Conservation (phyloP, 306 rosid species). For the Quercus robur region DNA sequence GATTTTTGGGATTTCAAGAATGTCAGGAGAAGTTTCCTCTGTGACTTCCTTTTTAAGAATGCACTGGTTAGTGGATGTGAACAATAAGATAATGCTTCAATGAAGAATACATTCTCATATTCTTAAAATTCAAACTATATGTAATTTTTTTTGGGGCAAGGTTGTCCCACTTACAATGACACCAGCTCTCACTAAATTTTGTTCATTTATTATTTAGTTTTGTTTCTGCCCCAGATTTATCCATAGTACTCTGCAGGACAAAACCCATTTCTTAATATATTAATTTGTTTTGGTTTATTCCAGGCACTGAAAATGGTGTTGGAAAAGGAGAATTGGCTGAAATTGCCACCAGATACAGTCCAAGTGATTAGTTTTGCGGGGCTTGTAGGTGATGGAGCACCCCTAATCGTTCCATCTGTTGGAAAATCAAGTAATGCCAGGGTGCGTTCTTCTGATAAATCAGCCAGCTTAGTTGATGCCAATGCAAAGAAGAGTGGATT, state of each 20-base stretch:
- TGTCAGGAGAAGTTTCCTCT: too few species aligned
- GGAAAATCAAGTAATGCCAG: constrained; percentile 41
- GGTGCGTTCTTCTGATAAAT: constrained; percentile 44
- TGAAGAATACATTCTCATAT: not conserved
- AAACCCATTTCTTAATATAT: constrained; percentile 7
- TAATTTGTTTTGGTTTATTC: constrained; percentile 14
- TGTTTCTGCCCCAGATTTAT: constrained; percentile 14
- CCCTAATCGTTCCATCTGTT: constrained; percentile 60
- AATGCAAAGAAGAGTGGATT: constrained; percentile 61
- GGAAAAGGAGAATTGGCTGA: constrained; percentile 85
- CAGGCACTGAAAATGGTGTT: constrained; percentile 97
- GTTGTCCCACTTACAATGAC: not conserved
- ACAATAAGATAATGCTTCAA: not conserved
- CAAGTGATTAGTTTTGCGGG: constrained; percentile 93
- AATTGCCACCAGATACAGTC: constrained; percentile 75
- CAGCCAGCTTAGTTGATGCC: constrained; percentile 40
- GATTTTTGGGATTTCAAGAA: too few species aligned
- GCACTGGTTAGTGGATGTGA: too few species aligned
- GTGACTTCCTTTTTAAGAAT: too few species aligned
- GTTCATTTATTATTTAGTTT: constrained; percentile 17
- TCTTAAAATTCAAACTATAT: not conserved
- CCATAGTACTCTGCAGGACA: not conserved
- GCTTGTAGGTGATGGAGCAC: constrained; percentile 96
- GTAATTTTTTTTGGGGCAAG: not conserved
- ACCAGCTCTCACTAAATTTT: constrained; percentile 3